Evolutionary conservation across 768 basidiomycete species (phyloP).

Genomic region (Auriscalpium vulgare): DNA sequence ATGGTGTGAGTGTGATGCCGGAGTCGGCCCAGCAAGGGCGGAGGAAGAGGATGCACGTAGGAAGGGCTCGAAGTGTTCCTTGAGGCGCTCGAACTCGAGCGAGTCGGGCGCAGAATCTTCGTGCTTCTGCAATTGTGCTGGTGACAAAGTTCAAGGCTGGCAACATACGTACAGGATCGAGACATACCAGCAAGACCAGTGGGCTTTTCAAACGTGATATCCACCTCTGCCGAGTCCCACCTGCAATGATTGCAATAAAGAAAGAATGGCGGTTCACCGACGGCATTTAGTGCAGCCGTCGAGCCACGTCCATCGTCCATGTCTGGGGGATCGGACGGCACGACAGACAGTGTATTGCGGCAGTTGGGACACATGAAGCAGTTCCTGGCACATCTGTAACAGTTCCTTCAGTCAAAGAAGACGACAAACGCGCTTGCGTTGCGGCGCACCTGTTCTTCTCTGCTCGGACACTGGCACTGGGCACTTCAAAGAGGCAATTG

Average conservation of each 20-base stretch:
- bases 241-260: constrained; percentile 88
- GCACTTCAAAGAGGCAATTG: constrained; percentile 97
- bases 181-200: constrained; percentile 84
- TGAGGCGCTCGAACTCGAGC: constrained; percentile 87
- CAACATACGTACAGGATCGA: not conserved
- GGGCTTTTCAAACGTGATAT: constrained; percentile 92
- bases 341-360: constrained; percentile 80
- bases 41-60: constrained; percentile 77
- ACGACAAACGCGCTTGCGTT: not conserved
- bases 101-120: constrained; percentile 82
- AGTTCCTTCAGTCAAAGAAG: not conserved
- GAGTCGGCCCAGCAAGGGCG: constrained; percentile 43
- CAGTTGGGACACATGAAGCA: constrained; percentile 97
- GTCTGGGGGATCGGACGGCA: constrained; percentile 79
- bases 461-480: constrained; percentile 93
- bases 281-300: constrained; percentile 42
- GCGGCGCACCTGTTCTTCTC: constrained; percentile 83
- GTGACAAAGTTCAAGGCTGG: constrained; percentile 1
- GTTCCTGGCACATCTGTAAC: constrained; percentile 85
- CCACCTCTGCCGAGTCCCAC: constrained; percentile 91
- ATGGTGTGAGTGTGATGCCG: constrained; percentile 55
- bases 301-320: constrained; percentile 44
- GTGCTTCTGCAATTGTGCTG: constrained; percentile 86
- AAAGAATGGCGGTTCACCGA: constrained; percentile 86
- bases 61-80: constrained; percentile 96